Evolutionary conservation across 2,329 filamentous ascomycete genomes (phyloP).

Genomic region (Diplodia corticola): DNA sequence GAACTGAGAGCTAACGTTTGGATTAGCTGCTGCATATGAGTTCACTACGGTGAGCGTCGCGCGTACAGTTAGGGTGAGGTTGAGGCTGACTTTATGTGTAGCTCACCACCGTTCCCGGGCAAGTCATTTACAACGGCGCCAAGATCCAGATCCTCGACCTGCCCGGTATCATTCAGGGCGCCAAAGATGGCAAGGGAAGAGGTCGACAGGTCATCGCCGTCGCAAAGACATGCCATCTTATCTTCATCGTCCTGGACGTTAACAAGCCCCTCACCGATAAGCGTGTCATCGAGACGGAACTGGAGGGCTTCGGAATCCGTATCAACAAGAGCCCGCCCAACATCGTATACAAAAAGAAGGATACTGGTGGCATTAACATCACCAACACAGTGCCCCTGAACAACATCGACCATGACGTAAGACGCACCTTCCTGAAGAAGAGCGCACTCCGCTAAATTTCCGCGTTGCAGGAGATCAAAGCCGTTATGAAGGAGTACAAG

Average conservation of each 20-base stretch:
- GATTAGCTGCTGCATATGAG: slow-evolving; percentile 82
- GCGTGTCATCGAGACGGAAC: slow-evolving; percentile 87
- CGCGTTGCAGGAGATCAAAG: slow-evolving; percentile 74
- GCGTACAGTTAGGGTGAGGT: background rate
- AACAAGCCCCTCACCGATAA: slow-evolving; percentile 99
- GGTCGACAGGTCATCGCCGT: slow-evolving; percentile 98
- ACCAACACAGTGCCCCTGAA: slow-evolving; percentile 90
- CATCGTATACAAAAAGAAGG: slow-evolving; percentile 99
- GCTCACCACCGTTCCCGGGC: slow-evolving; percentile 92
- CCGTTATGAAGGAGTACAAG: slow-evolving; percentile 94
- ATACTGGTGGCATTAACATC: slow-evolving; percentile 95
- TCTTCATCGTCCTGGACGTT: slow-evolving; percentile 97
- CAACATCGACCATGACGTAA: slow-evolving; percentile 81
- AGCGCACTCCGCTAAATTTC: slow-evolving; percentile 2
- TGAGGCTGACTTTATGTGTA: slow-evolving; percentile 26
- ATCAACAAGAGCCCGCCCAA: slow-evolving; percentile 98
- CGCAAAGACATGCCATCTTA: slow-evolving; percentile 96
- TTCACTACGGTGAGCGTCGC: slow-evolving; percentile 70
- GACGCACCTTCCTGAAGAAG: slow-evolving; percentile 4
- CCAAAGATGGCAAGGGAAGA: slow-evolving; percentile 96
- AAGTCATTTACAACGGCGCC: slow-evolving; percentile 94
- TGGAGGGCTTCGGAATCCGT: slow-evolving; percentile 95
- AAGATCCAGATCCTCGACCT: slow-evolving; percentile 98
- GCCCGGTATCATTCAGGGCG: slow-evolving; percentile 97
- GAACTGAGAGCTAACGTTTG: slow-evolving; percentile 22